Conservation (phyloP, 1,139 yeast species). For the Yamadazyma friedrichii region DNA sequence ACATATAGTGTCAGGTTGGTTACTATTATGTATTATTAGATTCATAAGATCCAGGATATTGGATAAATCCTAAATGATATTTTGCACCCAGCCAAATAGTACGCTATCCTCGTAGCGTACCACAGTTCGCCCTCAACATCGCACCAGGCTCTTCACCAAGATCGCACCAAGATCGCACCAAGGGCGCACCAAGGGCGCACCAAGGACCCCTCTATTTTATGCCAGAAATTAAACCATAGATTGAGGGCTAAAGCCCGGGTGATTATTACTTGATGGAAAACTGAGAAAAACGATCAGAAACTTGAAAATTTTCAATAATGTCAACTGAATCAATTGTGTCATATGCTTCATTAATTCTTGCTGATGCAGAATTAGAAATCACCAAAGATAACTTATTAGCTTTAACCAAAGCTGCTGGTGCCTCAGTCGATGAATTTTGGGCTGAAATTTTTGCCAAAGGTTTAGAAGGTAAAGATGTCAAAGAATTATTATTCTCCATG, state of each 20-base stretch:
- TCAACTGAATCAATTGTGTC: slow-evolving; percentile 66
- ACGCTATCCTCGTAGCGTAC: too few relatives aligned
- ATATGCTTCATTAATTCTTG: slow-evolving; percentile 96
- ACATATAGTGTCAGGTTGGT: too few relatives aligned
- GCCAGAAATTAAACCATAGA: too few relatives aligned
- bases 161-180: too few relatives aligned
- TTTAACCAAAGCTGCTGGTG: slow-evolving; percentile 87
- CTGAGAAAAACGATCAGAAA: neutral
- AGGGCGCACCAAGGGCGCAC: too few relatives aligned
- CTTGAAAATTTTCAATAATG: slow-evolving; percentile 25
- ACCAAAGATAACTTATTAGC: slow-evolving; percentile 88
- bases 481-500: slow-evolving; percentile 83
- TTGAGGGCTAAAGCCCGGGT: slow-evolving; percentile 1
- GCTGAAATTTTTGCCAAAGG: slow-evolving; percentile 95
- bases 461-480: slow-evolving; percentile 93
- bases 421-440: slow-evolving; percentile 86
- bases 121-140: too few relatives aligned
- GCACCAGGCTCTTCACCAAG: too few relatives aligned
- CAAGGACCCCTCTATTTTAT: too few relatives aligned
- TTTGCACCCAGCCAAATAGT: too few relatives aligned
- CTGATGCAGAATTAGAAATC: slow-evolving; percentile 95
- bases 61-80: too few relatives aligned
- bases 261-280: neutral
- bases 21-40: too few relatives aligned
- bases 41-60: too few relatives aligned